Evolutionary conservation across 345 rosid genomes (phyloP).

Genomic region (Adansonia digitata): DNA sequence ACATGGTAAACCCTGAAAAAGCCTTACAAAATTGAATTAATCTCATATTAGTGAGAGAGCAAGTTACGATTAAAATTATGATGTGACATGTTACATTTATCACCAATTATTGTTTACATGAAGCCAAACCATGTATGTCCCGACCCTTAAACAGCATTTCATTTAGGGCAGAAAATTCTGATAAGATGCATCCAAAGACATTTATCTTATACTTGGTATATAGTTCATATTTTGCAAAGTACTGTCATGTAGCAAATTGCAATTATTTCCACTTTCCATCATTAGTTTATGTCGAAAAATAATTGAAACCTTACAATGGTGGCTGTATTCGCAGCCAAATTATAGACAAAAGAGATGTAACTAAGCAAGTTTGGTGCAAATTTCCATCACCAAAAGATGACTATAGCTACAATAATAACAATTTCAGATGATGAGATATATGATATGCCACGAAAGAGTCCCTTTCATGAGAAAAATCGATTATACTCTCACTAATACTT

Average conservation of each 20-base stretch:
- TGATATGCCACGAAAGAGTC: neutral
- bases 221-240: neutral
- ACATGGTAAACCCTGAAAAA: neutral
- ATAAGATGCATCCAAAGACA: neutral
- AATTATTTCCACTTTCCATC: neutral
- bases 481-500: neutral
- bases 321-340: neutral
- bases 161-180: neutral
- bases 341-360: slow-evolving; percentile 3
- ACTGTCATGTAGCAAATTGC: neutral
- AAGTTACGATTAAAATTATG: neutral
- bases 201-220: neutral
- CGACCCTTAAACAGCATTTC: neutral
- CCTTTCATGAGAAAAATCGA: neutral
- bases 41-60: neutral
- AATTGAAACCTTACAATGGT: neutral
- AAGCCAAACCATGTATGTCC: neutral
- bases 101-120: neutral
- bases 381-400: neutral
- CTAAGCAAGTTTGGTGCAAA: neutral
- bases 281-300: neutral
- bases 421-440: neutral
- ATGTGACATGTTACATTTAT: neutral
- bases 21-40: neutral
- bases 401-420: neutral